phyloP scores from a whole-genome alignment of 441 rosid genomes.

The Syzygium syzygioides region DNA sequence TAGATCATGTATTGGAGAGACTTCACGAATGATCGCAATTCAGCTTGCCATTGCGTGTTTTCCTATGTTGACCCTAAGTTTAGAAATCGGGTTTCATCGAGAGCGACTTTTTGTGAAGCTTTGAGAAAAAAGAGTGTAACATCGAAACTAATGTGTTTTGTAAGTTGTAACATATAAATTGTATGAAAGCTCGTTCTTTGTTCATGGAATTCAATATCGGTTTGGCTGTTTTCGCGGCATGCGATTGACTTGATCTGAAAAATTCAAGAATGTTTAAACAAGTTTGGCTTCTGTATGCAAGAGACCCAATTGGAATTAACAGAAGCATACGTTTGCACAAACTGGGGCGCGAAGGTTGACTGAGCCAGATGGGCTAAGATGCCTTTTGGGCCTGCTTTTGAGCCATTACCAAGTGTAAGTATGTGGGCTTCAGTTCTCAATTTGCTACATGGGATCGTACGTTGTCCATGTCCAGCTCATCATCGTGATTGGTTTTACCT shows the following conservation, averaged over 20 bases:
- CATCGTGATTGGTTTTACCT: background rate
- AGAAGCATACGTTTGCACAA: background rate
- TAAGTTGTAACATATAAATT: background rate
- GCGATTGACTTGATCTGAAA: background rate
- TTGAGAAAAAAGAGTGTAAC: background rate
- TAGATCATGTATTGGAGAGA: background rate
- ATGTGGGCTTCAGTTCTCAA: background rate
- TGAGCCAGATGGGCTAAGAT: background rate
- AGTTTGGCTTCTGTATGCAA: background rate
- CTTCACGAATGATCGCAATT: background rate
- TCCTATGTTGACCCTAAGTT: too few species aligned
- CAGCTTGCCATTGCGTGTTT: background rate
- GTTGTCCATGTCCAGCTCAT: background rate
- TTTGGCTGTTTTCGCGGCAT: background rate
- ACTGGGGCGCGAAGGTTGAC: background rate
- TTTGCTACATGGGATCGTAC: background rate
- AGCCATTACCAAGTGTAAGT: too few species aligned
- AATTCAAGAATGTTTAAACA: background rate
- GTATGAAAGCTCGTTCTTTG: background rate
- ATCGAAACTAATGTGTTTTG: background rate
- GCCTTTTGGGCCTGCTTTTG: background rate
- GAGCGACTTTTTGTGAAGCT: accelerated
- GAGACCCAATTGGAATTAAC: background rate
- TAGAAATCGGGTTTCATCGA: background rate
- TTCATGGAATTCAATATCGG: background rate